A percentile compares a stretch with the other conserved stretches of the same genome.
These are phyloP conservation scores for Penicillium manginii DNA, from an alignment of 495 filamentous ascomycete species.

Conservation along the genomic window DNA sequence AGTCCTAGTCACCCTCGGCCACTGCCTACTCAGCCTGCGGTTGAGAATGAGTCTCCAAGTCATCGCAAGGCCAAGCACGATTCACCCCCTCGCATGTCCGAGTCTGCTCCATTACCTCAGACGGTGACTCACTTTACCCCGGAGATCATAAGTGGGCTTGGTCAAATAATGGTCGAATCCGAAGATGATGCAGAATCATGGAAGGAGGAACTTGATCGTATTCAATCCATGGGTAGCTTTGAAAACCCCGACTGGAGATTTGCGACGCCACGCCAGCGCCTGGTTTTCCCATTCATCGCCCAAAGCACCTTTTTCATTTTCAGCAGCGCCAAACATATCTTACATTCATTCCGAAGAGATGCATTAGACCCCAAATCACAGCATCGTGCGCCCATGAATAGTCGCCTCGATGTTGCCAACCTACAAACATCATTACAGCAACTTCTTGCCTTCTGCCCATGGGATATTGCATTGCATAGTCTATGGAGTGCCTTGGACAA, in stretches of 20 bases:
- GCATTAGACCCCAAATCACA: slow-evolving; percentile 20
- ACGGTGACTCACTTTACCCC: slow-evolving; percentile 47
- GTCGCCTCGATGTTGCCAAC: slow-evolving; percentile 34
- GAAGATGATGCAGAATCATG: slow-evolving; percentile 45
- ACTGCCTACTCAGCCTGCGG: slow-evolving; percentile 8
- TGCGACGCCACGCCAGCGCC: slow-evolving; percentile 43
- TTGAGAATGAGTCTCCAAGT: slow-evolving; percentile 23
- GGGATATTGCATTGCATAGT: slow-evolving; percentile 69
- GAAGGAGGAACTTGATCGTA: slow-evolving; percentile 44
- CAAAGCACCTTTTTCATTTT: slow-evolving; percentile 77
- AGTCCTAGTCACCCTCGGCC: slow-evolving; percentile 9
- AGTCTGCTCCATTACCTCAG: slow-evolving; percentile 33
- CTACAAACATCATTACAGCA: slow-evolving; percentile 39
- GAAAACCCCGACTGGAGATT: slow-evolving; percentile 45
- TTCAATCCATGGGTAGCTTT: slow-evolving; percentile 43
- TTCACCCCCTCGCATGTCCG: slow-evolving; percentile 10
- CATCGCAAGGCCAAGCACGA: slow-evolving; percentile 25
- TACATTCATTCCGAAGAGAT: slow-evolving; percentile 65
- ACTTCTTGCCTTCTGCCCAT: slow-evolving; percentile 45
- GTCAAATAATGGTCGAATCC: slow-evolving; percentile 38
- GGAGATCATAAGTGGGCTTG: slow-evolving; percentile 46
- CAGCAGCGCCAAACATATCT: slow-evolving; percentile 63
- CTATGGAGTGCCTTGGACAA: slow-evolving; percentile 73
- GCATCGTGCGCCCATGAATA: slow-evolving; percentile 9
- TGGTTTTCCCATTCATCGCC: slow-evolving; percentile 61